Conservation (phyloP, 2,329 filamentous ascomycete species). For the Aspergillus tubingensis region DNA sequence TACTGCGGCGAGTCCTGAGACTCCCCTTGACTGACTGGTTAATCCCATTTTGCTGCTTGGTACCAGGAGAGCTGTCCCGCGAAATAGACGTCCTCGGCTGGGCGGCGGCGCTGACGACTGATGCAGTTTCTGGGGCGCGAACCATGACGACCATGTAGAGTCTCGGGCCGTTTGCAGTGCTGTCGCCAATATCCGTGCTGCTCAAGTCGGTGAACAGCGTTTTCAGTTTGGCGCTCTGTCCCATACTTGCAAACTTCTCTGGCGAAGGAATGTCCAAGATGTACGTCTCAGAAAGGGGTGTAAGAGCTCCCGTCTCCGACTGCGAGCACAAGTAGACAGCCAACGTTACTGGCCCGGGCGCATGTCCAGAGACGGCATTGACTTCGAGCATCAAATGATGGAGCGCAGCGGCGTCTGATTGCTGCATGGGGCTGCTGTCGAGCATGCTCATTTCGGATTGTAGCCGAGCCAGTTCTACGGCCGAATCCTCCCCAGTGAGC, state of each 20-base stretch:
- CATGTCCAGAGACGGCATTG: slow-evolving; percentile 75
- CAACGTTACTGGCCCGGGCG: slow-evolving; percentile 73
- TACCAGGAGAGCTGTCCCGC: slow-evolving; percentile 34
- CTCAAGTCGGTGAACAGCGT: slow-evolving; percentile 88
- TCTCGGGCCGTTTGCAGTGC: slow-evolving; percentile 64
- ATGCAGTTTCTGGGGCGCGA: slow-evolving; percentile 58
- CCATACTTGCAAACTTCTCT: slow-evolving; percentile 67
- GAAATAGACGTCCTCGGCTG: slow-evolving; percentile 36
- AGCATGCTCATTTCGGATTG: slow-evolving; percentile 96
- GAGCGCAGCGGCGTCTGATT: slow-evolving; percentile 67
- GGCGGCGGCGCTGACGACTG: slow-evolving; percentile 24
- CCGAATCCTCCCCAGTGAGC: slow-evolving; percentile 87
- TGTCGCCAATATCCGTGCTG: slow-evolving; percentile 70
- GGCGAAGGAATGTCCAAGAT: slow-evolving; percentile 74
- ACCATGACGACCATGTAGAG: slow-evolving; percentile 84
- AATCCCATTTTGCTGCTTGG: slow-evolving; percentile 28
- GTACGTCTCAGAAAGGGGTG: slow-evolving; percentile 79
- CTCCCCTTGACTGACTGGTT: slow-evolving; percentile 40
- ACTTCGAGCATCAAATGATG: slow-evolving; percentile 85
- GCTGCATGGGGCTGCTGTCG: slow-evolving; percentile 72
- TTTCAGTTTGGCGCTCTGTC: slow-evolving; percentile 69
- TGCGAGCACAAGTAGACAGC: slow-evolving; percentile 77
- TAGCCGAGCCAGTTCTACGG: slow-evolving; percentile 83
- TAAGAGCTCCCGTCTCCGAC: slow-evolving; percentile 61
- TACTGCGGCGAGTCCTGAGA: slow-evolving; percentile 45